A percentile compares a stretch with the other conserved stretches of the same genome.
phyloP scores from a whole-genome alignment of 768 basidiomycete genomes.

The Hydnomerulius pinastri region DNA sequence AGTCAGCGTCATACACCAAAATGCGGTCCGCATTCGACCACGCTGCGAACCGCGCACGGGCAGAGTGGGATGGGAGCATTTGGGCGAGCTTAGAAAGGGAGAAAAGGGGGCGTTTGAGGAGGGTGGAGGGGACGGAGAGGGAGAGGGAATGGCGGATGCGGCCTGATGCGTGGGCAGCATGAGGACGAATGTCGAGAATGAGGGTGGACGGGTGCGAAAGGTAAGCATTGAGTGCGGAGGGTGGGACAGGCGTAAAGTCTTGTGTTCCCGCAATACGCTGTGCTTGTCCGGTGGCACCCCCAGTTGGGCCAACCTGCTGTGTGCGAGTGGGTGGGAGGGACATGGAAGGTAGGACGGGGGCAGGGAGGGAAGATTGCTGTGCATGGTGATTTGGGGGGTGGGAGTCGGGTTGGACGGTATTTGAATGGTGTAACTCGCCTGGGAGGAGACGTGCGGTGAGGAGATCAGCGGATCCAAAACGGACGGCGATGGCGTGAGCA shows the following conservation, averaged over 20 bases:
- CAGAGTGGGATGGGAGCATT: constrained; percentile 70
- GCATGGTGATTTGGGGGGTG: constrained; percentile 6
- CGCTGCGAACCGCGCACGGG: constrained; percentile 58
- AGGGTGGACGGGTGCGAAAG: constrained; percentile 47
- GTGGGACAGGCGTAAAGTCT: constrained; percentile 24
- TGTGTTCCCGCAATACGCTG: constrained; percentile 7
- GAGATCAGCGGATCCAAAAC: constrained; percentile 42
- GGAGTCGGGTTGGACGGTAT: constrained; percentile 5
- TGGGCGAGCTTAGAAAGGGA: constrained; percentile 73
- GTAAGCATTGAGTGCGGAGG: constrained; percentile 32
- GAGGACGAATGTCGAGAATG: constrained; percentile 87
- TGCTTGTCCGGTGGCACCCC: neutral
- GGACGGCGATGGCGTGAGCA: constrained; percentile 53
- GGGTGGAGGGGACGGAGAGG: constrained; percentile 90
- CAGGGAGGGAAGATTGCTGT: constrained; percentile 33
- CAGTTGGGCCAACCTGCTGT: neutral
- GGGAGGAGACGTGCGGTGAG: constrained; percentile 40
- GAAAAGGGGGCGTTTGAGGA: constrained; percentile 89
- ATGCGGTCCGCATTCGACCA: constrained; percentile 66
- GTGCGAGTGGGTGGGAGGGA: constrained; percentile 5
- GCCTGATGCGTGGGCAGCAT: constrained; percentile 66
- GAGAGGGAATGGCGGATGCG: constrained; percentile 75
- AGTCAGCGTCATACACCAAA: constrained; percentile 86
- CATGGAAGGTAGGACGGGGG: constrained; percentile 20
- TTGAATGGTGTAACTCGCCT: constrained; percentile 19